Evolutionary conservation across 805 yeast species (phyloP), one percentile per base, ranked within the genome.

Genomic region (Saturnispora diversa): DNA sequence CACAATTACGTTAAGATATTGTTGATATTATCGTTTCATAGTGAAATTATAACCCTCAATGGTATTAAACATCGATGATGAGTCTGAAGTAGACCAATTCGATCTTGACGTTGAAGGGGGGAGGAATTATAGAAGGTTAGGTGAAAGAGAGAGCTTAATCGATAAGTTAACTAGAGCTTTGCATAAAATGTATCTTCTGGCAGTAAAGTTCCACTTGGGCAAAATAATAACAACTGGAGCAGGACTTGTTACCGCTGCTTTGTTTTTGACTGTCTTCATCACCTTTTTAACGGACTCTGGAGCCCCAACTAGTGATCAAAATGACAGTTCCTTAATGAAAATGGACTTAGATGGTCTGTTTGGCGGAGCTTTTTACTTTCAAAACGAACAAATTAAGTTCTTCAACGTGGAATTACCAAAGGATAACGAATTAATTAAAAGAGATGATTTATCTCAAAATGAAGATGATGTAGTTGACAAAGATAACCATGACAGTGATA

Each of bases 101-200:
- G 46, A 52, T 17, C 50, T 53, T 2, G 59, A 54, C 33, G 52
- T 47, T 19, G 52, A 50, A 12, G 19, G 37, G 25, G 21, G 25
- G 12, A n/a, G 24, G 1, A 13, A 19, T 3, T 31, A 31, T 27
- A 17, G 32, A 8, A 24, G 21, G 10, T 12, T 39, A 17, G 42
- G 42, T 5, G 32, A 39, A 21, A 25, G 12, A 20, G 40, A 31
- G 26, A 28, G 19, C 20, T 9, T 37, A 2, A 9, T 3, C 3
- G 40, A 30, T 11, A 29, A 12, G 12, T 19, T 25, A 6, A 19
- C 8, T 11, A 25, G 37, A 12, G 13, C 16, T 20, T 13, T 32
- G 10, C 26, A 27, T 16, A 23, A 21, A 11, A 5, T 39, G n/a
- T 31, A 26, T n/a, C 8, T 32, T 9, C 21, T 19, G 12, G 17